Percentiles rank a stretch among this genome's conserved stretches.
Evolutionary conservation across 2,329 filamentous ascomycete genomes (phyloP).

Genomic region (Colletotrichum musae): DNA sequence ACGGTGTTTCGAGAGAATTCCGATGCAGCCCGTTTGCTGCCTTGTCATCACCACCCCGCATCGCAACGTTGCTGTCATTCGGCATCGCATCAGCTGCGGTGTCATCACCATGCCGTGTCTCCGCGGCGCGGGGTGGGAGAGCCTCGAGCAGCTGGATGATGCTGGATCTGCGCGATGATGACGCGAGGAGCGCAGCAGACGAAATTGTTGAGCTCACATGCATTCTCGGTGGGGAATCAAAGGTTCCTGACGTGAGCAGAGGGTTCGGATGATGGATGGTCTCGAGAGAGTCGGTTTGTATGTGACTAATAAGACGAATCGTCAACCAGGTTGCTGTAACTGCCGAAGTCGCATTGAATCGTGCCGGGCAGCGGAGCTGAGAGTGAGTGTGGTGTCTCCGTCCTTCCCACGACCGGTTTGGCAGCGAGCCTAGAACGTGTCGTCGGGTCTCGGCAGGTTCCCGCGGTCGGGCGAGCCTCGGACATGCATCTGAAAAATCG

Average conservation of each 20-base stretch:
- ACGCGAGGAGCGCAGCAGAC: neutral
- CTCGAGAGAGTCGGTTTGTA: too few species aligned
- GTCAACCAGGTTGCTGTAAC: neutral
- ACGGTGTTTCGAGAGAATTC: neutral
- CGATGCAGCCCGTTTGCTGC: neutral
- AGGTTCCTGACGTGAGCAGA: neutral
- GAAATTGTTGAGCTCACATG: constrained; percentile 4
- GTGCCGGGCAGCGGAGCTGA: constrained; percentile 1
- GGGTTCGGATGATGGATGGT: too few species aligned
- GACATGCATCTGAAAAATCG: neutral
- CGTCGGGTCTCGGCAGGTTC: neutral
- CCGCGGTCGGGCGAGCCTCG: neutral
- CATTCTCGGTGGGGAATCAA: neutral
- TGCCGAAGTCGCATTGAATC: constrained; percentile 10
- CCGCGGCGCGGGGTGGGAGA: neutral
- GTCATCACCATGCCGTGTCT: neutral
- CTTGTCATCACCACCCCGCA: constrained; percentile 3
- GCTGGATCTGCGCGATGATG: neutral
- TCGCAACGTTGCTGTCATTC: neutral
- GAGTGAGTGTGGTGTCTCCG: neutral
- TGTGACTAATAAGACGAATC: too few species aligned
- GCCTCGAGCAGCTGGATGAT: neutral
- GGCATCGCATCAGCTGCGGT: neutral
- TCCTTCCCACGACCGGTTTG: neutral
- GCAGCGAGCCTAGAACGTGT: neutral